These are phyloP conservation scores for Aspergillus neoniger DNA, from an alignment of 2,329 filamentous ascomycete species.

Conservation along the genomic window DNA sequence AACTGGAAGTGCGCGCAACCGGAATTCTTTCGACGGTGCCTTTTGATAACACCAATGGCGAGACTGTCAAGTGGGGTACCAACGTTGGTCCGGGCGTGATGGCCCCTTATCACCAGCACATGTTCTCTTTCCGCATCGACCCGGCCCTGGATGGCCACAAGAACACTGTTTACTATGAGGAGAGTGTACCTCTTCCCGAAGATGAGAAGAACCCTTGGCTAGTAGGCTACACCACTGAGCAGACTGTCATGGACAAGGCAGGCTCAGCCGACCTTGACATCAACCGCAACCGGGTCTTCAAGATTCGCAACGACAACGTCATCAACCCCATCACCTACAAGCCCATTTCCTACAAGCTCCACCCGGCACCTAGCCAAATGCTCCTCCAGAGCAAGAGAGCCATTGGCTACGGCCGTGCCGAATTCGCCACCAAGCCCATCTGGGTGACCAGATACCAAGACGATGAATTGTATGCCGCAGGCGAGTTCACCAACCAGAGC, in stretches of 20 bases:
- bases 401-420: conserved; percentile 53
- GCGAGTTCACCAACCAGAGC: conserved; percentile 60
- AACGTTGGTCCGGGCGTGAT: conserved; percentile 70
- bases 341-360: conserved; percentile 59
- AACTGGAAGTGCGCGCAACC: conserved; percentile 68
- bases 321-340: conserved; percentile 58
- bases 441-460: conserved; percentile 59
- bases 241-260: conserved; percentile 51
- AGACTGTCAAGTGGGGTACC: conserved; percentile 67
- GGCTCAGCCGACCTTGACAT: conserved; percentile 52
- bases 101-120: conserved; percentile 73
- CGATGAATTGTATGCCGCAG: conserved; percentile 55
- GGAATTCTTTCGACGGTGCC: conserved; percentile 69
- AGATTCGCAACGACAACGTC: conserved; percentile 57
- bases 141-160: conserved; percentile 61
- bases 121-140: conserved; percentile 68
- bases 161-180: conserved; percentile 60
- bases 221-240: conserved; percentile 52
- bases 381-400: conserved; percentile 54
- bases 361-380: conserved; percentile 59
- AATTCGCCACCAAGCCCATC: conserved; percentile 58
- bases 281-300: conserved; percentile 56
- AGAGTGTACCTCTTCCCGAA: conserved; percentile 62
- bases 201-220: conserved; percentile 54
- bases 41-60: conserved; percentile 60